Conservation (phyloP, 108 stramenopile species). For the Nitzschia putrida region DNA sequence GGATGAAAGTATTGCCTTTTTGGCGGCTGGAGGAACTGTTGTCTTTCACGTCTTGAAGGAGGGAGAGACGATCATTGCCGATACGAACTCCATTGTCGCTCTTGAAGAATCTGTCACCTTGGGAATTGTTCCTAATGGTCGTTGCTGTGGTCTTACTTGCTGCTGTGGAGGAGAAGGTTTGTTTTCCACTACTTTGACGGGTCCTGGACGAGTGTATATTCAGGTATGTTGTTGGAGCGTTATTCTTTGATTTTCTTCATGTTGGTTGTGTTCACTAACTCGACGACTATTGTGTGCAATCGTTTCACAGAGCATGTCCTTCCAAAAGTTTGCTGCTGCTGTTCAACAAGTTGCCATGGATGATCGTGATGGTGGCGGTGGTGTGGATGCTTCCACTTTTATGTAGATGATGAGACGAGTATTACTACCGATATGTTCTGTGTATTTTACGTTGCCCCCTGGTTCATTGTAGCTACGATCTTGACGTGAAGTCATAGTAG, state of each 20-base stretch:
- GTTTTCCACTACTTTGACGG: conserved; percentile 83
- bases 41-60: conserved; percentile 59
- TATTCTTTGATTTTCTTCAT: no score
- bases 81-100: conserved; percentile 65
- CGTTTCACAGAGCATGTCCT: conserved; percentile 27
- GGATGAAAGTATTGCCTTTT: conserved; percentile 53
- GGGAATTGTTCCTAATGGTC: conserved; percentile 64
- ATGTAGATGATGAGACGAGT: no score
- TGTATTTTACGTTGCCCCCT: no score
- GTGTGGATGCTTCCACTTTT: not conserved
- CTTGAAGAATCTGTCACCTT: conserved; percentile 61
- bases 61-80: conserved; percentile 69
- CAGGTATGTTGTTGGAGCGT: conserved; percentile 35
- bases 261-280: no score
- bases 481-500: no score
- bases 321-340: conserved; percentile 32
- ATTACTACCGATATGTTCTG: no score
- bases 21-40: conserved; percentile 57
- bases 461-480: no score
- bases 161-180: conserved; percentile 83
- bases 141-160: conserved; percentile 62
- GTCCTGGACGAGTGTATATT: conserved; percentile 81
- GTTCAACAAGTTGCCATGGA: conserved; percentile 31
- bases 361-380: conserved; percentile 14
- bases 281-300: not conserved